phyloP scores from a whole-genome alignment of 129 eudicot species.

The Escallonia herrerae region DNA sequence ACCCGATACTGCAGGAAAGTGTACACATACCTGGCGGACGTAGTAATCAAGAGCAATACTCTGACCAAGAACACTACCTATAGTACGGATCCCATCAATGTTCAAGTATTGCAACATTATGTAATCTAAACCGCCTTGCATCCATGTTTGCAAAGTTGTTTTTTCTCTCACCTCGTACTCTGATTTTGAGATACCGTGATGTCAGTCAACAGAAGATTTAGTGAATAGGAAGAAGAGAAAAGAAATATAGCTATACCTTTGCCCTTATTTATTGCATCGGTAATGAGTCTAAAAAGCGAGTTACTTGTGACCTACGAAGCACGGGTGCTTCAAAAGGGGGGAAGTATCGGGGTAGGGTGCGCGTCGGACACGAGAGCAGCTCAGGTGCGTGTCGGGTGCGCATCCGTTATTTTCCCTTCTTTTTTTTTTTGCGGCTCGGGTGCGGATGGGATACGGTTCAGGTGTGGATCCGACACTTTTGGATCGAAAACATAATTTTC shows the following conservation, averaged over 20 bases:
- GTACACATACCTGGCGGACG: slow-evolving; percentile 73
- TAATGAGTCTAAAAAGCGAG: background rate
- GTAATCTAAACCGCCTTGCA: slow-evolving; percentile 89
- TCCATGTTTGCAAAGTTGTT: slow-evolving; percentile 77
- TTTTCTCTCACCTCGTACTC: slow-evolving; percentile 91
- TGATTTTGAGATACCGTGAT: slow-evolving; percentile 17
- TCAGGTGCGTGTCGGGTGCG: no score
- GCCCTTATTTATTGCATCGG: background rate
- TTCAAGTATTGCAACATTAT: slow-evolving; percentile 82
- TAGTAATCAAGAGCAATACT: slow-evolving; percentile 97
- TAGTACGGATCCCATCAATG: slow-evolving; percentile 86
- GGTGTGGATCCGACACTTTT: no score
- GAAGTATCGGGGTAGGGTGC: no score
- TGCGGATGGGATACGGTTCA: no score
- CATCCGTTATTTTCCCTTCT: no score
- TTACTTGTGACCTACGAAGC: no score
- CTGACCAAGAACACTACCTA: slow-evolving; percentile 96
- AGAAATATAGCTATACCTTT: background rate
- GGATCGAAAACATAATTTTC: no score
- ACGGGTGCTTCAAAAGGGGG: no score
- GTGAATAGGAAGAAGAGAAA: background rate
- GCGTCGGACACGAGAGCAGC: no score
- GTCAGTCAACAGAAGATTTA: slow-evolving; percentile 1
- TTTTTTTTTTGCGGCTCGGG: no score
- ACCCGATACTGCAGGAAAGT: slow-evolving; percentile 1